Percentiles rank a stretch among this genome's conserved stretches.
Conservation (phyloP, 2,329 filamentous ascomycete species). For the Calonectria pseudoreteaudii region DNA sequence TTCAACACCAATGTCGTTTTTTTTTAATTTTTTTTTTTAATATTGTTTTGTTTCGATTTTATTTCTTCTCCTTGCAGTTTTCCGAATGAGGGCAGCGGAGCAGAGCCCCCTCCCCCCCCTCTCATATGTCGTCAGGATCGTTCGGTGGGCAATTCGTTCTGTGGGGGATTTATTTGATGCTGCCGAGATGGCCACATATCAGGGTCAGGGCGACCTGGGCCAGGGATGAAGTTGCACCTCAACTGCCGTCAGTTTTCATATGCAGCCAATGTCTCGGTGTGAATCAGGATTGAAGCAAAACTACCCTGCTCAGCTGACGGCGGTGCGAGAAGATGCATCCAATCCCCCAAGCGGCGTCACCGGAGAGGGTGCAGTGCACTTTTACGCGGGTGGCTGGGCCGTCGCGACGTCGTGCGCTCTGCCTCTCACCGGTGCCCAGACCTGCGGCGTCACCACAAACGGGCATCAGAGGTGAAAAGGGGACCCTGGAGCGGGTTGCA, state of each 20-base stretch:
- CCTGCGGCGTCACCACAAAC: not conserved
- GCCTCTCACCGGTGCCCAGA: not conserved
- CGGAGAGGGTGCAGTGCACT: not conserved
- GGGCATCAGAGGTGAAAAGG: not conserved
- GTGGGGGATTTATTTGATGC: not conserved
- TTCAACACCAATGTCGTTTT: not conserved
- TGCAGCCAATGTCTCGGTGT: constrained; percentile 6
- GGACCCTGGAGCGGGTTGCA: constrained; percentile 1
- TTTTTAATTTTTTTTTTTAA: too few relatives aligned
- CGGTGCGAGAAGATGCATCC: not conserved
- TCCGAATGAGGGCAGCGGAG: not conserved
- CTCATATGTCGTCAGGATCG: not conserved
- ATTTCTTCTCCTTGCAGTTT: not conserved
- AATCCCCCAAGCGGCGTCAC: not conserved
- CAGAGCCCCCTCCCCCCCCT: not conserved
- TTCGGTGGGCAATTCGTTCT: not conserved
- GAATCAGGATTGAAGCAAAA: not conserved
- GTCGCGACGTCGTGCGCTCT: not conserved
- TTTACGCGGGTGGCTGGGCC: not conserved
- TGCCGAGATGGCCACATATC: not conserved
- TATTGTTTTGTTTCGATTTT: not conserved
- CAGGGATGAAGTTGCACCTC: not conserved
- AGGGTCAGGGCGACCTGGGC: not conserved
- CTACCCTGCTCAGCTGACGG: not conserved
- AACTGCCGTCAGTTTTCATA: not conserved